Percentiles rank a stretch among this genome's conserved stretches.
phyloP scores from a whole-genome alignment of 768 basidiomycete genomes.

The Gyrodon lividus region DNA sequence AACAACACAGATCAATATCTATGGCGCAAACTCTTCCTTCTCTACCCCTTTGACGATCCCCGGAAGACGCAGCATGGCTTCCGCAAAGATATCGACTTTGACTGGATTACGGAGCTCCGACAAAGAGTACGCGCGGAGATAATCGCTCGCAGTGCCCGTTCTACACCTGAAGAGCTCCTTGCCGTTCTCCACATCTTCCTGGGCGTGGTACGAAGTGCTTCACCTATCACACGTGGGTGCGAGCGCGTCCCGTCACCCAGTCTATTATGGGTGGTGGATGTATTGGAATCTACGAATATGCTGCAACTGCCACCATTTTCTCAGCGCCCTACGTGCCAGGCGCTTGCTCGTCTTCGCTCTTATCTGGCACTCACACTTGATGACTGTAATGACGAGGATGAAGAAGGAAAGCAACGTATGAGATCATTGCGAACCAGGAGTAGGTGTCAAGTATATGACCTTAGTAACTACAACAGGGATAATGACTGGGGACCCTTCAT shows the following conservation, averaged over 20 bases:
- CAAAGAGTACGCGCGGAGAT: slow-evolving; percentile 43
- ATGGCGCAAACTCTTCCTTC: slow-evolving; percentile 67
- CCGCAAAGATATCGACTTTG: slow-evolving; percentile 13
- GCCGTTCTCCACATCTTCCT: slow-evolving; percentile 42
- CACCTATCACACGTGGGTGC: slow-evolving; percentile 24
- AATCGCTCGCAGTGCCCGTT: slow-evolving; percentile 18
- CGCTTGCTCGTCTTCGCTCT: slow-evolving; percentile 45
- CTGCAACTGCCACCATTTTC: slow-evolving; percentile 25
- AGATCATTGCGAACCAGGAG: slow-evolving; percentile 42
- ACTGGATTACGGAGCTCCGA: slow-evolving; percentile 41
- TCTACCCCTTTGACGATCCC: slow-evolving; percentile 65
- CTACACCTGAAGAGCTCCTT: slow-evolving; percentile 28
- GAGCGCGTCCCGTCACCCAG: slow-evolving; percentile 37
- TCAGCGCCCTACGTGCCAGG: slow-evolving; percentile 24
- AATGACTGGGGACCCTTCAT: slow-evolving; percentile 62
- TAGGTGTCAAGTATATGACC: slow-evolving; percentile 62
- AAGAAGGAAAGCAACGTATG: slow-evolving; percentile 25
- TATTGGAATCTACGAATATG: slow-evolving; percentile 40
- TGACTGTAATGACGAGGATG: slow-evolving; percentile 28
- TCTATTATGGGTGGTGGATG: slow-evolving; percentile 44
- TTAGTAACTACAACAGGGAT: slow-evolving; percentile 51
- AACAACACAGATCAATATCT: slow-evolving; percentile 53
- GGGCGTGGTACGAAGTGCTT: slow-evolving; percentile 38
- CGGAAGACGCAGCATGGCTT: slow-evolving; percentile 29
- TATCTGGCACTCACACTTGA: slow-evolving; percentile 48